Base-by-base conservation (phyloP, 192 early-diverging fungal species). In the Phycomyces blakesleeanus region DNA sequence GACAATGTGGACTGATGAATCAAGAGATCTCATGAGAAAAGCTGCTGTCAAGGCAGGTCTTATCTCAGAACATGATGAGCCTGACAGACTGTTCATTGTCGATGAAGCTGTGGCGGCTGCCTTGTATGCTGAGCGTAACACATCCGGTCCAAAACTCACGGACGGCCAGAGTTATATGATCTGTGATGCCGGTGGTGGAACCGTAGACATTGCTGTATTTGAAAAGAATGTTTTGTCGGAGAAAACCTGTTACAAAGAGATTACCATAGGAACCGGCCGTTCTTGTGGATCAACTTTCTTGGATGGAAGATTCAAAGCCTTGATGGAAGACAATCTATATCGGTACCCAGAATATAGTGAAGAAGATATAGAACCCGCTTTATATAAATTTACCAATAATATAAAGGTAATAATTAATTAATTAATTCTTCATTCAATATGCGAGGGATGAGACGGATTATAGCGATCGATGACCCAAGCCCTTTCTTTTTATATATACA, bases 181-280 rank as follows among this genome's bases (percentile, higher is more conserved):
- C 24, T 75, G 73, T 41, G 77, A 79, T 51, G 70, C 71, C 20
- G 77, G 77, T 55, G 77, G 77, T 44, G 74, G 74, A 27, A 79
- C 77, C n/a, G 74, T 79, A 39, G 71, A 79, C 49, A 49, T 79
- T 24, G 76, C 71, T 4, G 24, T n/a, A 0, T 44, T 38, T 26
- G 55, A 56, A 39, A 37, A 37, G 16, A n/a, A 37, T 56, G 55
- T 15, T 38, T 27, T 20, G 29, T n/a, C 26, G 16, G 29, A 34
- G 18, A 9, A 12, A 37, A 38, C 26, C 15, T n/a, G 27, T 7
- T 18, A n/a, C 14, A 18, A 56, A 37, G n/a, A 24, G 25, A 11
- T 20, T 8, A 44, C 67, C 21, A 56, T 61, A n/a, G 53, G 59
- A 15, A 71, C 61, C 26, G 71, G 74, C 22, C 73, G 64, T 24